phyloP scores from a whole-genome alignment of 139 green algal species.

The Coelastrella sp. region DNA sequence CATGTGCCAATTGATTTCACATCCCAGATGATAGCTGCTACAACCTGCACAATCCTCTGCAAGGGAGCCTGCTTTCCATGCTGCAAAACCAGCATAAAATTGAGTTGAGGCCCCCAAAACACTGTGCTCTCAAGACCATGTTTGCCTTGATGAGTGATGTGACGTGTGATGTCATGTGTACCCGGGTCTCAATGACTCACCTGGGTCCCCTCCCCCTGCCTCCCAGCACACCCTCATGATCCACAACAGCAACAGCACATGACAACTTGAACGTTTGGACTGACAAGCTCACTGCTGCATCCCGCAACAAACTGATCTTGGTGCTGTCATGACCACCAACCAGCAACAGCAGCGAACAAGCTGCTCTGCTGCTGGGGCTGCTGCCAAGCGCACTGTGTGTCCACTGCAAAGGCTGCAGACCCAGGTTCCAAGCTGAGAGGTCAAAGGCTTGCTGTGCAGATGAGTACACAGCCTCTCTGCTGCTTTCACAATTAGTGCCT shows the following conservation, averaged over 20 bases:
- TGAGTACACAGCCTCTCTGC: neutral
- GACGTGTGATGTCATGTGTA: too few species aligned
- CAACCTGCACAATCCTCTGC: too few species aligned
- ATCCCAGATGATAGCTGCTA: too few species aligned
- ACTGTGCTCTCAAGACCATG: neutral
- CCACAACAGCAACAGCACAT: neutral
- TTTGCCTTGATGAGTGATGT: neutral
- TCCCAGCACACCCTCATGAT: neutral
- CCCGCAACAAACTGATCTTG: constrained; percentile 6
- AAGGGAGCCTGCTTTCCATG: neutral
- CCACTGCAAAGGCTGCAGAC: neutral
- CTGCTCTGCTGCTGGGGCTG: neutral
- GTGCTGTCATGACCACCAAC: neutral
- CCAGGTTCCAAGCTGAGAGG: neutral
- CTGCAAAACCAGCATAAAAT: neutral
- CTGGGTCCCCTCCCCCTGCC: neutral
- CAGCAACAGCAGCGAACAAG: constrained; percentile 13
- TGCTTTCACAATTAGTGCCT: neutral
- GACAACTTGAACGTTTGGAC: neutral
- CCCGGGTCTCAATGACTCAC: neutral
- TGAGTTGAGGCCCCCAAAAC: neutral
- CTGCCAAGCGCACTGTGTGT: neutral
- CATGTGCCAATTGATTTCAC: neutral
- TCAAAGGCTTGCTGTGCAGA: neutral
- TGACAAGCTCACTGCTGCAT: neutral